Percentiles rank a stretch among this genome's conserved stretches.
Evolutionary conservation across 148 eudicot species (phyloP).

Genomic region (Selenicereus undatus): DNA sequence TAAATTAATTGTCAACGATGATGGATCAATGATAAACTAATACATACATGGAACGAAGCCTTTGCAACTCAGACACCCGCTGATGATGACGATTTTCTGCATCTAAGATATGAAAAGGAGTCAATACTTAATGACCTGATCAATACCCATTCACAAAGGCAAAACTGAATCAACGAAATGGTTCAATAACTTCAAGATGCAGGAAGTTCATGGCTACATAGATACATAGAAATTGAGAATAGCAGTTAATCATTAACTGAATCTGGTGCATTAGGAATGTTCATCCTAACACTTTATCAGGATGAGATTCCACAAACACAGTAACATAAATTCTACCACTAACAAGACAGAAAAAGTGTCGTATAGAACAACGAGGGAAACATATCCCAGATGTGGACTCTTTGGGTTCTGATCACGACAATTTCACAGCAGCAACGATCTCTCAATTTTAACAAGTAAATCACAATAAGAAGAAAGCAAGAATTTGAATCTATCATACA

Average conservation of each 20-base stretch:
- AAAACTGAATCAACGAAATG: neutral
- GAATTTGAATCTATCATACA: no score
- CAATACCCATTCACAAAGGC: neutral
- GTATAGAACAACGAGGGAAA: neutral
- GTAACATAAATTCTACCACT: neutral
- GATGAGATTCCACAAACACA: constrained; percentile 1
- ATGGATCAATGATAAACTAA: neutral
- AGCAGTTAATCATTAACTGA: neutral
- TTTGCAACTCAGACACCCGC: constrained; percentile 92
- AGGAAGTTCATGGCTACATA: neutral
- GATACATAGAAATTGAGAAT: neutral
- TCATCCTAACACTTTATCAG: neutral
- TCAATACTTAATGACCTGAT: neutral
- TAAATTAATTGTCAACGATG: neutral
- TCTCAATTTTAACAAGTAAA: no score
- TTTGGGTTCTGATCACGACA: neutral
- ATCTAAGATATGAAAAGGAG: constrained; percentile 25
- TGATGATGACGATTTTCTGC: constrained; percentile 66
- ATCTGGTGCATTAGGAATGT: neutral
- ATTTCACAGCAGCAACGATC: neutral
- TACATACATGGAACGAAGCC: constrained; percentile 94
- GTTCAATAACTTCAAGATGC: neutral
- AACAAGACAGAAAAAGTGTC: neutral
- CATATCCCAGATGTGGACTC: neutral
- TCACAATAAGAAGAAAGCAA: no score